phyloP scores from a whole-genome alignment of 306 rosid species.

The Psophocarpus tetragonolobus region DNA sequence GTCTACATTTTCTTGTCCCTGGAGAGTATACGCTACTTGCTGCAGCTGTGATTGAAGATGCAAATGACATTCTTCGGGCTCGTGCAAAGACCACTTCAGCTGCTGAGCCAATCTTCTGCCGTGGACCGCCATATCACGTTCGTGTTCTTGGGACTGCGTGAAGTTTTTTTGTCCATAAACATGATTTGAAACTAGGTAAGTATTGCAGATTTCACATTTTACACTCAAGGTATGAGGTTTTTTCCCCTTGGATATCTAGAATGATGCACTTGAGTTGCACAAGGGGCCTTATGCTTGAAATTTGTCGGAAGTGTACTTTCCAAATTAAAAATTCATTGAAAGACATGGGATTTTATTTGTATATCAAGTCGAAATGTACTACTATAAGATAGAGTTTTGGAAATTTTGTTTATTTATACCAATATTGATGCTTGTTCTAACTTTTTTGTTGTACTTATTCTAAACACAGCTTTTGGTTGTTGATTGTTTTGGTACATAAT shows the following conservation, averaged over 20 bases:
- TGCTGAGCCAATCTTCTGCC: slow-evolving; percentile 86
- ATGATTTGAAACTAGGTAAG: slow-evolving; percentile 11
- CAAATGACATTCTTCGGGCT: slow-evolving; percentile 78
- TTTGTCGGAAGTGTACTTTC: slow-evolving; percentile 24
- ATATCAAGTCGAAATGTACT: slow-evolving; percentile 33
- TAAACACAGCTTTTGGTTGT: background rate
- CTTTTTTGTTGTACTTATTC: background rate
- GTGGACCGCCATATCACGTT: slow-evolving; percentile 90
- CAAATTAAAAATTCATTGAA: slow-evolving; percentile 29
- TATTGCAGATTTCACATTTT: slow-evolving; percentile 24
- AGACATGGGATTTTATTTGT: slow-evolving; percentile 32
- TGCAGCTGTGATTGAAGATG: slow-evolving; percentile 79
- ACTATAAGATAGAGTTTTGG: slow-evolving; percentile 7
- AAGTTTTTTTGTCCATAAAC: slow-evolving; percentile 26
- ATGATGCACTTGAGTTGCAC: background rate
- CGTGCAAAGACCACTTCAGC: slow-evolving; percentile 74
- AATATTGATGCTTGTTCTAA: background rate
- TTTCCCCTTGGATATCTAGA: slow-evolving; percentile 15
- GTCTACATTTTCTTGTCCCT: slow-evolving; percentile 83
- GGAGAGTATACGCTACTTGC: slow-evolving; percentile 89
- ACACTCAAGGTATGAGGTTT: background rate
- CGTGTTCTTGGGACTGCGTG: slow-evolving; percentile 66
- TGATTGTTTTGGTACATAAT: background rate
- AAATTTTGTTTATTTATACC: slow-evolving; percentile 7
- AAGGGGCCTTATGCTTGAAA: slow-evolving; percentile 22